Base-by-base conservation (phyloP, 2,329 filamentous ascomycete species). In the Apiospora phragmitis region DNA sequence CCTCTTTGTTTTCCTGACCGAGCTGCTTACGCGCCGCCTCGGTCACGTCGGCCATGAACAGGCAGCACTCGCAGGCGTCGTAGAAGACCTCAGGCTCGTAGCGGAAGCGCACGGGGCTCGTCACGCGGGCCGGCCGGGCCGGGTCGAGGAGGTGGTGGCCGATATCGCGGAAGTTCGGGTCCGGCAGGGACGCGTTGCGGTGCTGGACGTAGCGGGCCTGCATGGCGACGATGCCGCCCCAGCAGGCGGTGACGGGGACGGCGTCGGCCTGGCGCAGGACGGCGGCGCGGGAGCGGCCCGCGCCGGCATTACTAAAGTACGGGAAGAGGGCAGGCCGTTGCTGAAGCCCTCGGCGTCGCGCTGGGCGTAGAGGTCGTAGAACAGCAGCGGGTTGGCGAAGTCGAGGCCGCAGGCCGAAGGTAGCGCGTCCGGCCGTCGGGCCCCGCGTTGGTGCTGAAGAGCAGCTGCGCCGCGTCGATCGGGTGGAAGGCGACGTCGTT, bases 221-320 rank as follows among this genome's bases (percentile, higher is more conserved):
- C 80, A 91, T 91, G 2, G 89, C 89, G 2, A 89, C 90, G 88
- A 94, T 94, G 29, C 93, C 93, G 68, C 92, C 91, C 93, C 92
- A 94, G 80, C 93, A 94, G 73, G 90, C 91, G 75, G 87, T 88
- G 1, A 94, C 92, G 11, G 89, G 87, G 1, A 94, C 92, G 0
- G 91, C 88, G 74, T 91, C 89, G 47, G 79, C 85, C 70, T 89
- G 87, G 0, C 82, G 82, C 1, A 93, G 79, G 24, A 94, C 90
- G 77, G 92, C 91, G 5, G 84, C 83, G 62, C 92, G 85, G 47
- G 86, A 90, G n/a, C 81, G 81, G 0, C 83, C 89, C 18, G 85
- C 79, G 1, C 88, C 88, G 1, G 81, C 83, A 65, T 78, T 80
- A 5, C 88, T 85, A 79, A 93, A 92, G 81, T 90, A 92, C 0